Base-by-base conservation (phyloP, 306 rosid genomes). In the Castanea sativa region DNA sequence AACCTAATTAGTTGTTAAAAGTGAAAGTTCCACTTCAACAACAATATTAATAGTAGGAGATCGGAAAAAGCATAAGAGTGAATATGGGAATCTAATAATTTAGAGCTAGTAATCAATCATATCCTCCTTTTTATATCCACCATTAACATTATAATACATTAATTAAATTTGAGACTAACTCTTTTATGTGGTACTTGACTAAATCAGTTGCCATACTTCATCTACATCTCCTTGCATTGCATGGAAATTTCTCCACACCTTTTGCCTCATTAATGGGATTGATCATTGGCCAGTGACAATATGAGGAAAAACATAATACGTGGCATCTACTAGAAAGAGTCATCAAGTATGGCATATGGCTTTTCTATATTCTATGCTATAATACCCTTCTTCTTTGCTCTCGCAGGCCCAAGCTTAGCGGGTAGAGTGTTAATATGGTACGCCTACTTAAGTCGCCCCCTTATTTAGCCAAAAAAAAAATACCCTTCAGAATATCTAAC, bases 361-460 rank as follows among this genome's bases (percentile, higher is more conserved):
- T 41, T 41, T 41, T 7, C 12, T 7, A 41, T 41, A 8, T 41
- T 41, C 45, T 41, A 41, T 8, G 3, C 45, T 41, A 2, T 11
- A 41, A 7, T 0, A 8, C 2, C 11, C 2, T 8, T 41, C 45
- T 41, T 7, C 8, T 2, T 38, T 38, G 3, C 11, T 2, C 11
- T 2, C 3, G 11, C 11, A 38, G 0, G 10, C 45, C 0, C 2
- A 38, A 0, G 11, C 2, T 2, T 38, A 7, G 45, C 2, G 0
- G 11, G 45, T 38, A 7, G 0, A 38, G 1, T 7, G 11, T 38
- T 0, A 38, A 0, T 2, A 8, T 41, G 3, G 12, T 41, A 23
- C 23, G 23, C 23, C 23, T 41, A 41, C 45, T 41, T 8, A 41
- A 41, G 11, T 8, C 1, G 3, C 3, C 11, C 45, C 3, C 0